phyloP scores from a whole-genome alignment of 2,329 filamentous ascomycete genomes.

The Akanthomyces muscarius region DNA sequence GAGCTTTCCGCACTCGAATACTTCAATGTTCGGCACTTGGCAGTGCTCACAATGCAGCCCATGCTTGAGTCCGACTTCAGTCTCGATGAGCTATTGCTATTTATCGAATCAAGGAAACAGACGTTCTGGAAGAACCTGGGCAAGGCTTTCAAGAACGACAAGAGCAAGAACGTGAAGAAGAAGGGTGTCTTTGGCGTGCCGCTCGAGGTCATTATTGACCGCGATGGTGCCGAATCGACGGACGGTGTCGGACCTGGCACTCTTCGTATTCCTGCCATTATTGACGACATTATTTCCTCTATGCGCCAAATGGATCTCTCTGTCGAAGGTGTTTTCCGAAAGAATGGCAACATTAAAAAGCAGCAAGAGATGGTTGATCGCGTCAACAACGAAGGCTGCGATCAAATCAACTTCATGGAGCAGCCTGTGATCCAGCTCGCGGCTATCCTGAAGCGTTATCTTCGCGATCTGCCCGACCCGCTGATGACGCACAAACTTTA shows the following conservation, averaged over 20 bases:
- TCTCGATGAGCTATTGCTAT: slow-evolving; percentile 84
- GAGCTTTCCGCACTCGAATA: slow-evolving; percentile 94
- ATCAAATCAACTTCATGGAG: slow-evolving; percentile 78
- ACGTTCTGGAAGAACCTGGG: slow-evolving; percentile 99
- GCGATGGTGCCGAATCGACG: slow-evolving; percentile 94
- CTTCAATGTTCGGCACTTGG: slow-evolving; percentile 93
- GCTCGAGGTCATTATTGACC: slow-evolving; percentile 83
- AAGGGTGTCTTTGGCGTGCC: slow-evolving; percentile 92
- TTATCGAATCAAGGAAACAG: slow-evolving; percentile 86
- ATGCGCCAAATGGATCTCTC: slow-evolving; percentile 99
- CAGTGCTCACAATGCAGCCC: slow-evolving; percentile 91
- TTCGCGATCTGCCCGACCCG: slow-evolving; percentile 90
- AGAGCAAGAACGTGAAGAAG: slow-evolving; percentile 73
- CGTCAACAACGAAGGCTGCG: slow-evolving; percentile 82
- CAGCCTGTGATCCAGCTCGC: slow-evolving; percentile 93
- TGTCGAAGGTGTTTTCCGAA: slow-evolving; percentile 96
- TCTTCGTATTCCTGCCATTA: slow-evolving; percentile 82
- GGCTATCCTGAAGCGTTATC: slow-evolving; percentile 89
- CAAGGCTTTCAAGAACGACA: slow-evolving; percentile 89
- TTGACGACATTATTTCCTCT: slow-evolving; percentile 90
- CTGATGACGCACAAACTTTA: slow-evolving; percentile 94
- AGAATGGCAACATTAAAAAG: slow-evolving; percentile 97
- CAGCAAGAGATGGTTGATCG: slow-evolving; percentile 79
- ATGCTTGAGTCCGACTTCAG: slow-evolving; percentile 85
- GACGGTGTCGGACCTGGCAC: slow-evolving; percentile 92